Evolutionary conservation across 257 asterid genomes (phyloP).

Genomic region (Mentha longifolia): DNA sequence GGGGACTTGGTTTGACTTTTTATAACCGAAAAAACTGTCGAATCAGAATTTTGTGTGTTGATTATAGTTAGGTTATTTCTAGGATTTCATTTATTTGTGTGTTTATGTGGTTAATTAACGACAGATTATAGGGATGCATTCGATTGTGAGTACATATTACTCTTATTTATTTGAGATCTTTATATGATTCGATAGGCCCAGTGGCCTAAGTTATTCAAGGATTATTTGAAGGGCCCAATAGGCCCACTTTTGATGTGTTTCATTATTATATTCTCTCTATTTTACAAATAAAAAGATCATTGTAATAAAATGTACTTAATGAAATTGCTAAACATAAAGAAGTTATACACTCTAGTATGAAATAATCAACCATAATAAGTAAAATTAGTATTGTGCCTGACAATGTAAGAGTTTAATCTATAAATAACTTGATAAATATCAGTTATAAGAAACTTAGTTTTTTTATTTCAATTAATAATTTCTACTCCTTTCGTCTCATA

Average conservation of each 20-base stretch:
- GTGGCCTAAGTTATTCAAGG: neutral
- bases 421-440: too few species aligned
- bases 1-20: neutral
- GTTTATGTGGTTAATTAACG: neutral
- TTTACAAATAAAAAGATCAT: too few species aligned
- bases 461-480: too few species aligned
- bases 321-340: too few species aligned
- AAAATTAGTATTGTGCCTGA: too few species aligned
- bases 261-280: too few species aligned
- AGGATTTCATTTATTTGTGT: slow-evolving; percentile 24
- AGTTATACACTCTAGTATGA: too few species aligned
- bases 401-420: too few species aligned
- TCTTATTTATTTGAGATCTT: neutral
- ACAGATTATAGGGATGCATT: neutral
- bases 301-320: too few species aligned
- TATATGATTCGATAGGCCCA: neutral
- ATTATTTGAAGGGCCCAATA: neutral
- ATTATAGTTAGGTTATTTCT: slow-evolving; percentile 16
- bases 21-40: neutral
- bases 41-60: slow-evolving; percentile 14
- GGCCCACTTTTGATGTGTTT: neutral
- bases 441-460: too few species aligned
- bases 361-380: too few species aligned
- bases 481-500: too few species aligned
- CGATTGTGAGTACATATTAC: neutral